phyloP scores from a whole-genome alignment of 2,329 filamentous ascomycete genomes.

The Ampelomyces quisqualis region DNA sequence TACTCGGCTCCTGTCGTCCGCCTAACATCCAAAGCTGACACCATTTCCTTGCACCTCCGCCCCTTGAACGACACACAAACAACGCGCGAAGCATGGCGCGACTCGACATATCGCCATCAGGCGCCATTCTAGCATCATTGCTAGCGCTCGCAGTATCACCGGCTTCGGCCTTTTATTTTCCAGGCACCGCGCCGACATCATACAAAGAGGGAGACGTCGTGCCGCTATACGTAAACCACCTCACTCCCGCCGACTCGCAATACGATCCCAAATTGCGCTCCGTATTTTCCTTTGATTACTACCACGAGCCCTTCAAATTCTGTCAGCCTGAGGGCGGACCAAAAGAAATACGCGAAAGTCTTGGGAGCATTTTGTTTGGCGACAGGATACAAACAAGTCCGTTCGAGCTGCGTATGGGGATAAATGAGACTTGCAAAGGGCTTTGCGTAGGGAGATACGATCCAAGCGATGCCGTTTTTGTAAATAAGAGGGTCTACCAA shows the following conservation, averaged over 20 bases:
- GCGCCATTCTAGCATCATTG: conserved; percentile 41
- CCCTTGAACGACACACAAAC: background rate
- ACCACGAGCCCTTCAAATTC: conserved; percentile 83
- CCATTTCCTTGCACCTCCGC: conserved; percentile 2
- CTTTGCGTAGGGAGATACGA: conserved; percentile 73
- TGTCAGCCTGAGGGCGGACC: conserved; percentile 77
- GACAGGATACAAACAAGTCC: conserved; percentile 97
- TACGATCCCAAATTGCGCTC: conserved; percentile 81
- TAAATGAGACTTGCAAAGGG: conserved; percentile 83
- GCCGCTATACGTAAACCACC: conserved; percentile 86
- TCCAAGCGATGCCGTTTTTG: conserved; percentile 68
- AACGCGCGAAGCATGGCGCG: conserved; percentile 29
- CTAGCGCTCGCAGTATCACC: conserved; percentile 39
- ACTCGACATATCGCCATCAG: conserved; percentile 24
- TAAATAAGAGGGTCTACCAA: conserved; percentile 78
- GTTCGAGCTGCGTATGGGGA: conserved; percentile 81
- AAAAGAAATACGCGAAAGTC: conserved; percentile 77
- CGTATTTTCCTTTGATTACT: conserved; percentile 96
- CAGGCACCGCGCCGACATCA: conserved; percentile 89
- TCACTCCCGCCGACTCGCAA: conserved; percentile 78
- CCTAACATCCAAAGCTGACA: conserved; percentile 16
- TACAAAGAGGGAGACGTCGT: conserved; percentile 80
- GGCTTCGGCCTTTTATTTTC: conserved; percentile 81
- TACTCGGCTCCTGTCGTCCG: conserved; percentile 12
- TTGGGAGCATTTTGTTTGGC: conserved; percentile 95